Percentiles rank a stretch among this genome's conserved stretches.
phyloP scores from a whole-genome alignment of 2,329 filamentous ascomycete genomes.

The Stylonectria norvegica region DNA sequence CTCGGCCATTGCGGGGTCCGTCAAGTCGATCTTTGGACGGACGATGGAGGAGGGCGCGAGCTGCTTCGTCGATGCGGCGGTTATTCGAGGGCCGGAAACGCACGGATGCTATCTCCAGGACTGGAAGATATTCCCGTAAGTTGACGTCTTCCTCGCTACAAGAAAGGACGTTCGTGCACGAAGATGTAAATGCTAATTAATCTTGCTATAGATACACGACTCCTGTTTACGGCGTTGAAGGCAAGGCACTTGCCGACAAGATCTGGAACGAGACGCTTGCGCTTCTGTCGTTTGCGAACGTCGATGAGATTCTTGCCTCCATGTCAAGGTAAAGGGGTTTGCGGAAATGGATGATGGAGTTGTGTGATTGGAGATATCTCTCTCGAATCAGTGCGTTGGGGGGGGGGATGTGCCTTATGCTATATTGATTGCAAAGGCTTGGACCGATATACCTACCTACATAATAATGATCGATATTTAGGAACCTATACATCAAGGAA shows the following conservation, averaged over 20 bases:
- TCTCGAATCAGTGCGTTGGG: no score
- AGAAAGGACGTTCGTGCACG: background rate
- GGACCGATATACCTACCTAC: no score
- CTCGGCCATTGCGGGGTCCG: conserved; percentile 1
- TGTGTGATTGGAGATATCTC: no score
- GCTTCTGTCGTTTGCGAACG: conserved; percentile 33
- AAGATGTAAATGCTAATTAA: conserved; percentile 8
- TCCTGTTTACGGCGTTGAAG: conserved; percentile 33
- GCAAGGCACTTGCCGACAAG: conserved; percentile 31
- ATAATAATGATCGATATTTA: no score
- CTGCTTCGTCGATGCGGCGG: conserved; percentile 20
- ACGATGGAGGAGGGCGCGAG: conserved; percentile 16
- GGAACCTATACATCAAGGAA: no score
- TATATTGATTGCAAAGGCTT: no score
- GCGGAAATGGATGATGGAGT: no score
- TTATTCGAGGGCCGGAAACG: conserved; percentile 19
- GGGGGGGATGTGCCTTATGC: no score
- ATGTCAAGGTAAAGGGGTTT: conserved; percentile 8
- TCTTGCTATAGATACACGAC: conserved; percentile 30
- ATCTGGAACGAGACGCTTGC: conserved; percentile 39
- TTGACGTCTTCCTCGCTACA: background rate
- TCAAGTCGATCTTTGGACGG: conserved; percentile 14
- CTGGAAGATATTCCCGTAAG: conserved; percentile 25
- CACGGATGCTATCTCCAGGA: conserved; percentile 24
- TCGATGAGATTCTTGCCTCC: conserved; percentile 15